These are phyloP conservation scores for Septoria linicola DNA, from an alignment of 2,329 filamentous ascomycete genomes.

Conservation along the genomic window DNA sequence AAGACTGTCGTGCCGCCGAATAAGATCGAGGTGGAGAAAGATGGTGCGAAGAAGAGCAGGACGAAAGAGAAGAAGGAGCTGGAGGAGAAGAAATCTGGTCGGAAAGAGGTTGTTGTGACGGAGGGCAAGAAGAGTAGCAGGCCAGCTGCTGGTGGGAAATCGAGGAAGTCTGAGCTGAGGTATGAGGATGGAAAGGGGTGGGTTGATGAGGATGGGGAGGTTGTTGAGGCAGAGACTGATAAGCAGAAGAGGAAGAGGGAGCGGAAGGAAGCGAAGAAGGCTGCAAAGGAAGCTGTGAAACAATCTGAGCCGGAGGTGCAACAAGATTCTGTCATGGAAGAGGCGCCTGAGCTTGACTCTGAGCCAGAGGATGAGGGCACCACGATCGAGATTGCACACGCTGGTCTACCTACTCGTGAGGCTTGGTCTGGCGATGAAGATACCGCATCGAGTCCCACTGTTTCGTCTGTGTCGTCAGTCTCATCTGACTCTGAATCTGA, in stretches of 20 bases:
- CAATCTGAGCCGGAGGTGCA: constrained; percentile 3
- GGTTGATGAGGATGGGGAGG: constrained; percentile 74
- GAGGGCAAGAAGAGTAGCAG: constrained; percentile 86
- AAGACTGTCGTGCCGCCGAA: constrained; percentile 68
- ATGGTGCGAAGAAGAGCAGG: constrained; percentile 58
- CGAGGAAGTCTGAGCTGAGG: constrained; percentile 49
- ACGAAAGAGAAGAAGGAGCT: constrained; percentile 54
- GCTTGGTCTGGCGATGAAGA: constrained; percentile 18
- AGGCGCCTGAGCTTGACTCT: constrained; percentile 16
- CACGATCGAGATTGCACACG: constrained; percentile 17
- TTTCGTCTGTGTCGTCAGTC: constrained; percentile 12
- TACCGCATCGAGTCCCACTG: constrained; percentile 7
- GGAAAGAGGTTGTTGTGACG: constrained; percentile 68
- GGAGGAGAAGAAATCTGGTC: constrained; percentile 61
- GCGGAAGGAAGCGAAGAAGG: constrained; percentile 17
- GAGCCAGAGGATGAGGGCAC: constrained; percentile 17
- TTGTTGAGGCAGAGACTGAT: constrained; percentile 61
- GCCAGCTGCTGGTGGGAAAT: constrained; percentile 47
- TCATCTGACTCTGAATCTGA: constrained; percentile 12
- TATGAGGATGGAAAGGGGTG: constrained; percentile 86
- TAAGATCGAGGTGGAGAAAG: constrained; percentile 51
- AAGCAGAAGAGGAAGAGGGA: constrained; percentile 37
- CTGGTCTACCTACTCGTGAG: constrained; percentile 13
- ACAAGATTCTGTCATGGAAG: constrained; percentile 11
- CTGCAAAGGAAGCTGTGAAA: constrained; percentile 3